Evolutionary conservation across 1,284 basidiomycete genomes (phyloP).

Genomic region (Uromyces viciae-fabae): DNA sequence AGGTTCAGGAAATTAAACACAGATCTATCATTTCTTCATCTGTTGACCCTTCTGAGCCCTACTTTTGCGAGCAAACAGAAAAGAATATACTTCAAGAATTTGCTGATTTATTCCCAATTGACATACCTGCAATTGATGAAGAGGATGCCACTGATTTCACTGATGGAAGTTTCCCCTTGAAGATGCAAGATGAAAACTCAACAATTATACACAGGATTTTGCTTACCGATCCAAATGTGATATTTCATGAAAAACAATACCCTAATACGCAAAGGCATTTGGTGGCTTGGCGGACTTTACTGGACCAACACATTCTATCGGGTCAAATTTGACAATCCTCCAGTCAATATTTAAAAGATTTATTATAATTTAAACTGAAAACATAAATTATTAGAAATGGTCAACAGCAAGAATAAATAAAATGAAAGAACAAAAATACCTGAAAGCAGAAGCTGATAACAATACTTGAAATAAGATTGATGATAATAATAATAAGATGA

Average conservation of each 20-base stretch:
- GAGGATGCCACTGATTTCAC: not conserved
- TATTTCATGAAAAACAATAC: not conserved
- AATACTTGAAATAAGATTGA: too few species aligned
- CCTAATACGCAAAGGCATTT: not conserved
- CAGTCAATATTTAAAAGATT: too few species aligned
- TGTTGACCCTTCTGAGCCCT: not conserved
- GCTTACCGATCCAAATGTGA: not conserved
- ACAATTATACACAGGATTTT: not conserved
- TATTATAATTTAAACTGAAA: too few species aligned
- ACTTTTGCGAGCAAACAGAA: not conserved
- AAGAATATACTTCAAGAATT: not conserved
- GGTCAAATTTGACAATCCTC: not conserved
- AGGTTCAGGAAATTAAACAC: too few species aligned
- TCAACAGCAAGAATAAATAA: too few species aligned
- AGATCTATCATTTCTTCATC: too few species aligned
- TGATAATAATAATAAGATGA: too few species aligned
- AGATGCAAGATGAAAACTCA: not conserved
- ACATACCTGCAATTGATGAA: not conserved
- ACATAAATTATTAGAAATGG: too few species aligned
- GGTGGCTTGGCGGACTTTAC: not conserved
- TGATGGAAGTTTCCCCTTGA: not conserved
- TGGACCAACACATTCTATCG: slow-evolving; percentile 27
- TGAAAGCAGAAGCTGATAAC: too few species aligned
- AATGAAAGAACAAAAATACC: too few species aligned
- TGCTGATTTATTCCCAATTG: not conserved